phyloP scores from a whole-genome alignment of 2,329 filamentous ascomycete genomes.

The Westerdykella aurantiaca region DNA sequence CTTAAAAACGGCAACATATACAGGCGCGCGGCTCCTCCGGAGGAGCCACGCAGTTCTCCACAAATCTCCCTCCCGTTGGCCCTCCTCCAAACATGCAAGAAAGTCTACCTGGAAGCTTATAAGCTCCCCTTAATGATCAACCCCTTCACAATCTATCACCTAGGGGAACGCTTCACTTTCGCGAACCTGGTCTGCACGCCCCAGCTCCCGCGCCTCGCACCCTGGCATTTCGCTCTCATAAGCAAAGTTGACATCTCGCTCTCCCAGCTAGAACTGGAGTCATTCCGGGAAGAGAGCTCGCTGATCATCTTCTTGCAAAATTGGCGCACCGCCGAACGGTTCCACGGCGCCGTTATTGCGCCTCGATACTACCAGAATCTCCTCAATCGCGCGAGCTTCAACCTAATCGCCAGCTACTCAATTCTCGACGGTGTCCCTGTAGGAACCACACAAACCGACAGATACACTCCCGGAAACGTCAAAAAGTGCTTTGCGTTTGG shows the following conservation, averaged over 20 bases:
- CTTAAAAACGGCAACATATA: conserved; percentile 3
- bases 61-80: conserved; percentile 1
- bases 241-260: conserved; percentile 13
- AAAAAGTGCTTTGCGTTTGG: conserved; percentile 7
- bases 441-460: background rate
- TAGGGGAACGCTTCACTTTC: conserved; percentile 1
- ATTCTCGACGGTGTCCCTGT: too few relatives aligned
- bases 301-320: conserved; percentile 2
- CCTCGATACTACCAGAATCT: conserved; percentile 6
- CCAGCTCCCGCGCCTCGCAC: conserved; percentile 1
- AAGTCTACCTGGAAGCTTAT: conserved; percentile 19
- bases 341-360: conserved; percentile 7
- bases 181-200: conserved; percentile 1
- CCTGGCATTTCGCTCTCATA: conserved; percentile 16
- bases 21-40: background rate
- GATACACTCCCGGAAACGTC: background rate
- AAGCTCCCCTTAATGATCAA: conserved; percentile 10
- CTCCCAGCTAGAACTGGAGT: conserved; percentile 6
- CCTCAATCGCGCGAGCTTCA: too few relatives aligned
- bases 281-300: background rate
- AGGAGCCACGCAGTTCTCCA: background rate
- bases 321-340: conserved; percentile 6
- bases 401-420: too few relatives aligned
- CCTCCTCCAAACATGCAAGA: conserved; percentile 15
- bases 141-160: conserved; percentile 6